phyloP scores from a whole-genome alignment of 169 alveolate genomes.

The Plasmodium malariae region DNA sequence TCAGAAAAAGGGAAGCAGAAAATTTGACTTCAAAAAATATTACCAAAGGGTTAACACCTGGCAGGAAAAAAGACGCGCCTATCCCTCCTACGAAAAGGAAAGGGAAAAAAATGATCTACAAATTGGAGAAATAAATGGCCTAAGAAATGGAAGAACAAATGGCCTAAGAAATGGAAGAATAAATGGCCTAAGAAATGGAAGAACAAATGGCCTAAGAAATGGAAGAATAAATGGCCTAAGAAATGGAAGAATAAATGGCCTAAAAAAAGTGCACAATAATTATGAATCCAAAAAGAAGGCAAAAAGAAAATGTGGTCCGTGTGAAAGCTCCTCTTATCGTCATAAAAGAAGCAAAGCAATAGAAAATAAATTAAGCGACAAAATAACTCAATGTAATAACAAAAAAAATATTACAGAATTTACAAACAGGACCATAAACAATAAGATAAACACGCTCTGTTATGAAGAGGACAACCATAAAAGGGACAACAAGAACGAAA shows the following conservation, averaged over 20 bases:
- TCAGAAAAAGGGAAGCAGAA: not conserved
- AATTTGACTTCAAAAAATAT: constrained; percentile 40
- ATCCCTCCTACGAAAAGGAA: not conserved
- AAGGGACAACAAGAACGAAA: too few species aligned
- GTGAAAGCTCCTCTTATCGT: not conserved
- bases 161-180: not conserved
- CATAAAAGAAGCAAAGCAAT: too few species aligned
- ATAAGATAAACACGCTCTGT: too few species aligned
- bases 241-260: too few species aligned
- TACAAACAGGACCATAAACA: too few species aligned
- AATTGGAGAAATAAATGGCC: not conserved
- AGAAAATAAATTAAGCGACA: not conserved
- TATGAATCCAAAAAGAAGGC: not conserved
- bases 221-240: too few species aligned
- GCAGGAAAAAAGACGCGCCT: constrained; percentile 48
- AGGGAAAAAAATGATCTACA: constrained; percentile 10
- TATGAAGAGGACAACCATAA: too few species aligned
- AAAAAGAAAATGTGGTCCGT: not conserved
- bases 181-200: not conserved
- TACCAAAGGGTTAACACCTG: constrained; percentile 50
- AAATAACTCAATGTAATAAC: not conserved
- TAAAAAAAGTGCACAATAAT: not conserved
- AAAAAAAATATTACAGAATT: not conserved
- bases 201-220: not conserved
- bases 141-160: not conserved